Conservation (phyloP, 1,284 basidiomycete species). For the Austroboletus rostrupii region DNA sequence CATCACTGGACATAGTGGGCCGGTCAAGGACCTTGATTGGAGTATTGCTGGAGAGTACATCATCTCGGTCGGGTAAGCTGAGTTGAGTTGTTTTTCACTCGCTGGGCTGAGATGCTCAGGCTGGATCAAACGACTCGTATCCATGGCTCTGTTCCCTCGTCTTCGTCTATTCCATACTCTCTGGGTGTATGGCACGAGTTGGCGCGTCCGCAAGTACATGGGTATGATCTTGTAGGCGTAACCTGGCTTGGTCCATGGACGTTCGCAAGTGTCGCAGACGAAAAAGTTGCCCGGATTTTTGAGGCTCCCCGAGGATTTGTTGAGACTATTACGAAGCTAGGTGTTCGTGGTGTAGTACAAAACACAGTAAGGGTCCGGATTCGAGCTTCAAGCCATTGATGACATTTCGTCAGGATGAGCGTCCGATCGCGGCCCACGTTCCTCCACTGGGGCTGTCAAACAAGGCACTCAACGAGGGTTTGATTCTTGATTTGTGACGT, state of each 20-base stretch:
- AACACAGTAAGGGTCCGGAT: conserved; percentile 36
- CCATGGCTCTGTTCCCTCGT: conserved; percentile 54
- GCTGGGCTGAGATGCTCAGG: conserved; percentile 35
- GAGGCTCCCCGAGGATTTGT: conserved; percentile 83
- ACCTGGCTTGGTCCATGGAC: conserved; percentile 72
- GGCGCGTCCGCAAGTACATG: conserved; percentile 88
- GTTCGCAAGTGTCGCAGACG: conserved; percentile 87
- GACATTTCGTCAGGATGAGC: conserved; percentile 16
- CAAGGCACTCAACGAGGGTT: conserved; percentile 60
- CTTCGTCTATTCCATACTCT: conserved; percentile 7
- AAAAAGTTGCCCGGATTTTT: conserved; percentile 89
- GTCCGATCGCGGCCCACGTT: conserved; percentile 62
- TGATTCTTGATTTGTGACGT: conserved; percentile 3
- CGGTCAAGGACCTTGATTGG: conserved; percentile 80
- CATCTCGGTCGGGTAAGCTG: conserved; percentile 71
- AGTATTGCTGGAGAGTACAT: conserved; percentile 81
- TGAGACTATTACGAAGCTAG: conserved; percentile 49
- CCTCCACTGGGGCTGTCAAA: conserved; percentile 79
- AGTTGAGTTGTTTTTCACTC: background rate
- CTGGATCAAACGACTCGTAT: conserved; percentile 88
- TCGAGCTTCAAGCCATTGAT: conserved; percentile 5
- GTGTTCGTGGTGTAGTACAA: conserved; percentile 44
- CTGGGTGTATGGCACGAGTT: conserved; percentile 76
- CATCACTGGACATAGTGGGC: conserved; percentile 75
- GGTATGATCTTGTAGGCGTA: conserved; percentile 85